Base-by-base conservation (phyloP, 257 asterid species). In the Salvia rosmarinus region DNA sequence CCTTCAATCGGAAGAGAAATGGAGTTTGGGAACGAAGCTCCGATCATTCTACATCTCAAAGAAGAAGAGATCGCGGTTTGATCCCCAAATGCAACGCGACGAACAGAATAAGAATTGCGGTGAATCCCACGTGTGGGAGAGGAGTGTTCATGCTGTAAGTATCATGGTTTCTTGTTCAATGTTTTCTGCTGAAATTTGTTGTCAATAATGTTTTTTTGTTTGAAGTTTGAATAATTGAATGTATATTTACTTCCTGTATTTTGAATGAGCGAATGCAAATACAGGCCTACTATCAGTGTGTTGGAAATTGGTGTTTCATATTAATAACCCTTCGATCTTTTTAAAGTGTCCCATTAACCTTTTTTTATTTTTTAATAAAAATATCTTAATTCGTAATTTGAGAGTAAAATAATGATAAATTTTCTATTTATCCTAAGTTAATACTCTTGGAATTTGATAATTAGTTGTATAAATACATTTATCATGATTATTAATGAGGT, bases 1-100 rank as follows among this genome's bases (percentile, higher is more conserved):
- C 85, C 77, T 66, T 60, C 71, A 70, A 14, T 54, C 2, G 70
- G 64, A 43, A 17, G 72, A 72, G 86, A 80, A 72, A 79, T 77
- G 76, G 82, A 75, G 71, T 82, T 57, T 2, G 82, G 69, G 60
- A 82, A 14, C 70, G 37, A 71, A 64, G 82, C 73, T 11, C 85
- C 89, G 1, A 75, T 54, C 62, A 78, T 88, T 72, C 82, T 82
- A 30, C 90, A 74, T 67, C 86, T 85, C 44, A 83, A 83, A 78
- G 90, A 83, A 73, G 96, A 86, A 69, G 82, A 82, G 73, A 76
- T 85, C 14, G 84, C 83, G 9, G 85, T 90, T 10, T 84, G 70
- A 77, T 68, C 44, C 73, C 28, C 55, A 7, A 9, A 17, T 16
- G 12, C 10, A 12, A 34, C 35, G 23, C 12, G 51, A 14, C 3